Percentiles rank a stretch among this genome's conserved stretches.
Evolutionary conservation across 2,329 filamentous ascomycete genomes (phyloP).

Genomic region (Aspergillus chevalieri): DNA sequence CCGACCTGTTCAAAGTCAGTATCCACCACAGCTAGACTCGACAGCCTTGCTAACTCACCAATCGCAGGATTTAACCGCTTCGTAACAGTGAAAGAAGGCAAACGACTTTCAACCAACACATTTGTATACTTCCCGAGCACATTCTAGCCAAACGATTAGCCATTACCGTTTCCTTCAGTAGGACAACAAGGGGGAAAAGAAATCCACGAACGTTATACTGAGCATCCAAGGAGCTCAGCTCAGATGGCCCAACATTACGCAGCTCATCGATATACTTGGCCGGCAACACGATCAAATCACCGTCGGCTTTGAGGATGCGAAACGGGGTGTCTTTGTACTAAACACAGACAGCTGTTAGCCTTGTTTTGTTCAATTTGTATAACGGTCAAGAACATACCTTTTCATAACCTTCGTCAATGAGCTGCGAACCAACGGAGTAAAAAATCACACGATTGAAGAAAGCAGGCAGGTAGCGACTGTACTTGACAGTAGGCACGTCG

Average conservation of each 20-base stretch:
- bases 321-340: conserved; percentile 23
- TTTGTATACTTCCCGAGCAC: conserved; percentile 24
- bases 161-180: background rate
- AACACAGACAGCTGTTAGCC: background rate
- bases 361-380: background rate
- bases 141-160: conserved; percentile 13
- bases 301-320: conserved; percentile 23
- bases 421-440: conserved; percentile 14
- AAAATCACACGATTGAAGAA: conserved; percentile 22
- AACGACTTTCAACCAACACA: conserved; percentile 18
- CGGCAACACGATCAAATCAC: conserved; percentile 24
- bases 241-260: conserved; percentile 10
- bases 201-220: conserved; percentile 18
- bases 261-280: conserved; percentile 21
- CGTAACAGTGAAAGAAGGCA: conserved; percentile 18
- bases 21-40: too few species aligned
- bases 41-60: conserved; percentile 4
- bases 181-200: background rate
- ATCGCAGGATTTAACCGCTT: conserved; percentile 20
- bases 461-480: conserved; percentile 14
- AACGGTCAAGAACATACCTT: conserved; percentile 8
- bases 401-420: conserved; percentile 22
- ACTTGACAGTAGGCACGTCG: conserved; percentile 18
- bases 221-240: conserved; percentile 22
- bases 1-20: conserved; percentile 9